These are phyloP conservation scores for Endoconidiophora laricicola DNA, from an alignment of 2,329 filamentous ascomycete genomes.

Conservation along the genomic window DNA sequence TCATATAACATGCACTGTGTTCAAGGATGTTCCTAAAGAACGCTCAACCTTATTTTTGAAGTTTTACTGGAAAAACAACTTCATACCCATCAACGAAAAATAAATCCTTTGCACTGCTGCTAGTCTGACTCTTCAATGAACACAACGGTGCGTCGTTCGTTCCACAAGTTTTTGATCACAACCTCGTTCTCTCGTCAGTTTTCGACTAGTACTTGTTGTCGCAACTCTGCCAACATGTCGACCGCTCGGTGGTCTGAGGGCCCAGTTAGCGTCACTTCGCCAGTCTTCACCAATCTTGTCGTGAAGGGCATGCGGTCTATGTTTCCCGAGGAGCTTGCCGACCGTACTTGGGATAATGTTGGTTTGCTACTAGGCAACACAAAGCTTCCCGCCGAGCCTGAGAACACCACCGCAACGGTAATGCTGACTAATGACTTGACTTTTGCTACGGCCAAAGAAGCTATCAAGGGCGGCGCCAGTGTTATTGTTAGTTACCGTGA, in stretches of 20 bases:
- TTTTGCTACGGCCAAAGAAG: slow-evolving; percentile 74
- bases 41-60: no score
- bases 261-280: slow-evolving; percentile 9
- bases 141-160: neutral
- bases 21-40: no score
- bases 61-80: no score
- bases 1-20: no score
- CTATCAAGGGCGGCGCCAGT: slow-evolving; percentile 57
- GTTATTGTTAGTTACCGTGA: slow-evolving; percentile 79
- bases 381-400: slow-evolving; percentile 16
- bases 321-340: slow-evolving; percentile 78
- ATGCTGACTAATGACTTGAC: slow-evolving; percentile 76
- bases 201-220: neutral
- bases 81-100: no score
- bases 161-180: neutral
- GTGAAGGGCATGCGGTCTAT: slow-evolving; percentile 67
- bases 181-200: neutral
- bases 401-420: slow-evolving; percentile 22
- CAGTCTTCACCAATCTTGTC: slow-evolving; percentile 38
- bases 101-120: neutral
- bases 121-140: neutral
- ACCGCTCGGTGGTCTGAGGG: slow-evolving; percentile 3
- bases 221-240: neutral
- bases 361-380: slow-evolving; percentile 49
- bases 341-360: slow-evolving; percentile 92